Conservation (phyloP, 2,329 filamentous ascomycete species). For the Botryosphaeria agaves region DNA sequence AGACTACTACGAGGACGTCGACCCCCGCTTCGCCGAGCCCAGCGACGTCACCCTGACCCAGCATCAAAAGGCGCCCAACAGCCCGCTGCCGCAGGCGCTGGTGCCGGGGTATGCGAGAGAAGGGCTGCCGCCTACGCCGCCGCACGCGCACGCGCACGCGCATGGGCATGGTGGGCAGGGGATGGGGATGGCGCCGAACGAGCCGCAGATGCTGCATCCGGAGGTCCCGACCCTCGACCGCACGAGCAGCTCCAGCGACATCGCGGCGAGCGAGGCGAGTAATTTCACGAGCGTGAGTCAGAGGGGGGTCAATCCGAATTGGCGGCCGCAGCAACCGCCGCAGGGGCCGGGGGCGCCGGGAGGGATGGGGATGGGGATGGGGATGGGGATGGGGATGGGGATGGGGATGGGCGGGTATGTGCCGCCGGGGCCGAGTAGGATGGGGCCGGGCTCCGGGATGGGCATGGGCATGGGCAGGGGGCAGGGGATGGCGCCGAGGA, state of each 20-base stretch:
- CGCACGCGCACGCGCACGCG: neutral
- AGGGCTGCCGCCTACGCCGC: constrained; percentile 5
- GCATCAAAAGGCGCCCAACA: constrained; percentile 7
- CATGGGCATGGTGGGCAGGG: neutral
- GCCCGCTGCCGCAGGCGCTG: neutral
- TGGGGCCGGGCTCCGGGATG: constrained; percentile 20
- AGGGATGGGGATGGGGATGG: constrained; percentile 2
- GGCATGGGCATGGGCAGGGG: constrained; percentile 12
- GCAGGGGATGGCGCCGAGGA: constrained; percentile 16
- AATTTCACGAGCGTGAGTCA: constrained; percentile 87
- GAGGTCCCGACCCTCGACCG: constrained; percentile 7
- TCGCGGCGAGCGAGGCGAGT: constrained; percentile 59
- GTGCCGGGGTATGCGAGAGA: constrained; percentile 12
- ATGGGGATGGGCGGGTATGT: constrained; percentile 1
- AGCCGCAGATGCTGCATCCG: constrained; percentile 2
- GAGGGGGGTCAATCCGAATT: constrained; percentile 72
- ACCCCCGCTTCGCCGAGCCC: constrained; percentile 61
- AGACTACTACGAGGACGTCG: constrained; percentile 81
- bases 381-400: constrained; percentile 3
- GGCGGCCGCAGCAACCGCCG: constrained; percentile 43
- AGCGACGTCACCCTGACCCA: constrained; percentile 5
- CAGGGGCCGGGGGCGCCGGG: constrained; percentile 15
- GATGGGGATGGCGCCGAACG: neutral
- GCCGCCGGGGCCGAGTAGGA: constrained; percentile 23
- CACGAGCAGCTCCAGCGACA: constrained; percentile 42